Base-by-base conservation (phyloP, 352 stramenopile species). In the Elongisporangium anandrum region DNA sequence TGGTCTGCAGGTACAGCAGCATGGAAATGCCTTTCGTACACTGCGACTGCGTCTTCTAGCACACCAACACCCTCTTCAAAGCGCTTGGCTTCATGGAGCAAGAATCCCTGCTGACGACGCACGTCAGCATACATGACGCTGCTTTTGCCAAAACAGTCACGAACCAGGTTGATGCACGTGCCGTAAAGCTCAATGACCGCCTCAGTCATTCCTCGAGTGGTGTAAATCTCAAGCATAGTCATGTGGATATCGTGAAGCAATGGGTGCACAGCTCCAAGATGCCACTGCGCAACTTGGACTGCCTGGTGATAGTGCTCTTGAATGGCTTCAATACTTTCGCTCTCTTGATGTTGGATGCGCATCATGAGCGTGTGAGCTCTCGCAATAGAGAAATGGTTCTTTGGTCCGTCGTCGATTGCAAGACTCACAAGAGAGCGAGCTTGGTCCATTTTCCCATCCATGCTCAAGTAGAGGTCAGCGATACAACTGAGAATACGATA, bases 101-200 rank as follows among this genome's bases (percentile, higher is more conserved):
- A 10, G 17, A 62, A 49, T 0, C 72, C 82, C 63, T 90, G 77
- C 23, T 72, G 54, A 12, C 65, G 69, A 20, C 74, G 69, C 1
- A 83, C 60, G 15, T 88, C 70, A 1, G 78, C 78, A 17, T 83
- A 92, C 1, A 69, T 51, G 16, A 84, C n/a, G 24, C 74, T 88
- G 3, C 39, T 61, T 15, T 69, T 73, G 1, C 82, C 79, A 51
- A 77, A 85, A 15, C 66, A 72, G 48, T 84, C 67, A 8, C 75
- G 74, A 8, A 68, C 68, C 2, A 79, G 60, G 9, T 45, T 48
- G 2, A 73, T 59, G 45, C 71, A 82, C 23, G 20, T 60, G 17
- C 65, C 56, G 1, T 77, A 34, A 16, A 61, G 56, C 17, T 64
- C 38, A n/a, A 74, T 45, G 0, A 72, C 70, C 64, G 69, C 65